These are phyloP conservation scores for Medicago lupulina DNA, from an alignment of 306 rosid species.

Conservation along the genomic window DNA sequence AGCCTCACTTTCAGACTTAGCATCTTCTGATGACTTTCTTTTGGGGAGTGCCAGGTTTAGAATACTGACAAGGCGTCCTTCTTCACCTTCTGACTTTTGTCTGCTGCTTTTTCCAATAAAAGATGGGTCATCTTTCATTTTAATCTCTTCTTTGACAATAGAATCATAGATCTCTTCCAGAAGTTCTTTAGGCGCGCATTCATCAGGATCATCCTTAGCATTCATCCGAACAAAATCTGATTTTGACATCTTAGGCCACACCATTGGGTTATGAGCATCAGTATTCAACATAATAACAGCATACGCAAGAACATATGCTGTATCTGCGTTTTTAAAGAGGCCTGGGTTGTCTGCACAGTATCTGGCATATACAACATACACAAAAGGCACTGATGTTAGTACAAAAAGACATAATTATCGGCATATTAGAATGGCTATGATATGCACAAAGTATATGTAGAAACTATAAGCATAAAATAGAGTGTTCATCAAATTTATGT, in stretches of 20 bases:
- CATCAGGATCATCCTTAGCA: slow-evolving; percentile 85
- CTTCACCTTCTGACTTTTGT: slow-evolving; percentile 82
- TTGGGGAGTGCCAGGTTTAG: slow-evolving; percentile 96
- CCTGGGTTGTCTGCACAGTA: slow-evolving; percentile 97
- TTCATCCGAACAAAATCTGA: slow-evolving; percentile 90
- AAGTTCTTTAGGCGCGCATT: slow-evolving; percentile 88
- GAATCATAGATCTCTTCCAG: slow-evolving; percentile 93
- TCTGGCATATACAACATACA: slow-evolving; percentile 62
- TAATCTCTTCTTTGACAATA: slow-evolving; percentile 90
- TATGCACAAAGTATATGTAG: slow-evolving; percentile 12
- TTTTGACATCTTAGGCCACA: slow-evolving; percentile 99
- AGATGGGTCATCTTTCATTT: slow-evolving; percentile 78
- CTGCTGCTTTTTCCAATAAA: slow-evolving; percentile 71
- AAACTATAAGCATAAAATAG: slow-evolving; percentile 13
- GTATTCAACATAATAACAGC: slow-evolving; percentile 97
- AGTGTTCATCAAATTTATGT: slow-evolving; percentile 10
- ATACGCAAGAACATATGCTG: slow-evolving; percentile 97
- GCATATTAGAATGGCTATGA: slow-evolving; percentile 33
- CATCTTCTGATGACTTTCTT: slow-evolving; percentile 68
- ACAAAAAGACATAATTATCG: slow-evolving; percentile 36
- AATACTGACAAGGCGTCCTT: slow-evolving; percentile 87
- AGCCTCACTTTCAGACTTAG: slow-evolving; percentile 89
- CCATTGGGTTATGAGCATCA: slow-evolving; percentile 99
- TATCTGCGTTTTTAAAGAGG: slow-evolving; percentile 96
- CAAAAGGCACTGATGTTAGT: slow-evolving; percentile 44